Evolutionary conservation across 371 early-diverging fungal species (phyloP).

Genomic region (Actinomucor elegans): DNA sequence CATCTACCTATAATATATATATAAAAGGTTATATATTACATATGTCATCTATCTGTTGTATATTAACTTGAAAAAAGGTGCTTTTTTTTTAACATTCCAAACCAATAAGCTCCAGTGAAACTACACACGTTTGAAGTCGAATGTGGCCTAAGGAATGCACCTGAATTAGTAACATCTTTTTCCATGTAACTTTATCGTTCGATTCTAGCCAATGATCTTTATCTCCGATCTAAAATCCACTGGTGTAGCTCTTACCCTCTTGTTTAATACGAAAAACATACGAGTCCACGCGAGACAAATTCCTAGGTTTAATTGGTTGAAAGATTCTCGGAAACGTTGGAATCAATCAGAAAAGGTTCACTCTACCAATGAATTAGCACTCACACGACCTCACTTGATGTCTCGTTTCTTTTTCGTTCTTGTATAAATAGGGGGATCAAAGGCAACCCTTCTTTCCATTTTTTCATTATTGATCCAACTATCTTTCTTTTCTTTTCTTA

Average conservation of each 20-base stretch:
- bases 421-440: slow-evolving; percentile 13
- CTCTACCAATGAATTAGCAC: slow-evolving; percentile 23
- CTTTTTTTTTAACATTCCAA: too few species aligned
- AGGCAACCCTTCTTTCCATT: neutral
- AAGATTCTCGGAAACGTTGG: slow-evolving; percentile 10
- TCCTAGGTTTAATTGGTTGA: slow-evolving; percentile 8
- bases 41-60: too few species aligned
- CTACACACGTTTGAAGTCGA: too few species aligned
- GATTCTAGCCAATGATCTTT: too few species aligned
- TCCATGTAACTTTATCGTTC: too few species aligned
- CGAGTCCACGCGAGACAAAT: slow-evolving; percentile 20
- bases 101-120: too few species aligned
- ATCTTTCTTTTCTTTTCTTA: neutral
- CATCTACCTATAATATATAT: too few species aligned
- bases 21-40: too few species aligned
- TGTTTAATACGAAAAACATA: neutral
- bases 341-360: slow-evolving; percentile 2
- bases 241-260: neutral
- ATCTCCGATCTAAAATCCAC: neutral
- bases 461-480: neutral
- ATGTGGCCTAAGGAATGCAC: too few species aligned
- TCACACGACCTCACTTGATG: slow-evolving; percentile 38
- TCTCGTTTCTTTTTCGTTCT: too few species aligned
- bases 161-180: too few species aligned
- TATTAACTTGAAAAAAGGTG: too few species aligned